These are phyloP conservation scores for Eucalyptus virginea DNA, from an alignment of 345 rosid genomes.

Conservation along the genomic window DNA sequence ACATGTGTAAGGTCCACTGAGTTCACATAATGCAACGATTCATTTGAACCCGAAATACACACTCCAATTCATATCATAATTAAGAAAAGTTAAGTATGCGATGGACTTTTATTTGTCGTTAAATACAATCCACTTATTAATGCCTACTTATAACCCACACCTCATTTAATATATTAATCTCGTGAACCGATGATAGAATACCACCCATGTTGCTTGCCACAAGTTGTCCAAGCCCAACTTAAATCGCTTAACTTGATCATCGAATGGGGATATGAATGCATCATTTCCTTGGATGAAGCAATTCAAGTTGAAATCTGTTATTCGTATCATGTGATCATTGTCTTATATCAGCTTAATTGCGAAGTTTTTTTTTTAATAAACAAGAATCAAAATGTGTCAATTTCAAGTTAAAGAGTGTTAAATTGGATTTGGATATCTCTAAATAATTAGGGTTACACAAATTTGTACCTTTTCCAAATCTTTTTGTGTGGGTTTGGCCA, in stretches of 20 bases:
- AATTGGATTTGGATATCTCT: background rate
- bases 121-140: background rate
- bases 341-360: background rate
- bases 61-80: background rate
- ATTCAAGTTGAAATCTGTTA: background rate
- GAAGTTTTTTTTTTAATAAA: background rate
- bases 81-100: background rate
- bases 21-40: background rate
- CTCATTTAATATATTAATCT: background rate
- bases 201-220: background rate
- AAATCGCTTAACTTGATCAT: background rate
- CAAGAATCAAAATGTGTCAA: background rate
- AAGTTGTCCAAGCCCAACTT: background rate
- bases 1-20: background rate
- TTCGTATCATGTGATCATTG: background rate
- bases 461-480: background rate
- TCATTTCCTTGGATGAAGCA: background rate
- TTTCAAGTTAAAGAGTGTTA: background rate
- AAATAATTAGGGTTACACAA: background rate
- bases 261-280: background rate
- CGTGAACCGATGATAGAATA: background rate
- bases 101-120: background rate
- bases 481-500: background rate
- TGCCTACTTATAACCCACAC: background rate
- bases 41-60: background rate